Percentiles rank a stretch among this genome's conserved stretches.
These are phyloP conservation scores for Russula earlei DNA, from an alignment of 768 basidiomycete species.

Conservation along the genomic window DNA sequence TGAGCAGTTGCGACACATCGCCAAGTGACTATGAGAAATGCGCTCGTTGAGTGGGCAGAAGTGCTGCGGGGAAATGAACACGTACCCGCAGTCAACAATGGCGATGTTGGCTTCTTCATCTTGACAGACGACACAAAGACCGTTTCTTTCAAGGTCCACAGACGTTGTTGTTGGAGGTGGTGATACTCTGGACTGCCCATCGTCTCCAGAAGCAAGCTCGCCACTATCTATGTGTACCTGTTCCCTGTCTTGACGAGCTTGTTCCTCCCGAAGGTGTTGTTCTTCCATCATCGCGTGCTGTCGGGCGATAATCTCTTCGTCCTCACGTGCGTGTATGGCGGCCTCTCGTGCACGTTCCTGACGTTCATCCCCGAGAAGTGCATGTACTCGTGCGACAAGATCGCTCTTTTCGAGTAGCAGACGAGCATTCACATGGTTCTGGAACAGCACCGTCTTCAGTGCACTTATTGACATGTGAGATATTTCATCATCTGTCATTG, in stretches of 20 bases:
- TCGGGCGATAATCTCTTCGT: conserved; percentile 18
- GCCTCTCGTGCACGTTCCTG: conserved; percentile 42
- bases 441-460: conserved; percentile 73
- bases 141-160: conserved; percentile 49
- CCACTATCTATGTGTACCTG: background rate
- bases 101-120: conserved; percentile 93
- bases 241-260: conserved; percentile 21
- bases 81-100: conserved; percentile 89
- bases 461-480: conserved; percentile 51
- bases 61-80: conserved; percentile 14
- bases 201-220: background rate
- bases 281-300: conserved; percentile 23
- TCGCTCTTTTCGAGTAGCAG: conserved; percentile 80
- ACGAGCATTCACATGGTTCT: conserved; percentile 62
- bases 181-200: conserved; percentile 17
- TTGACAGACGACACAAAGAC: conserved; percentile 87
- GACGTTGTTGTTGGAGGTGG: conserved; percentile 22
- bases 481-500: conserved; percentile 49
- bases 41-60: background rate
- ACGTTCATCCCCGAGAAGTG: conserved; percentile 56
- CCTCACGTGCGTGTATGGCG: conserved; percentile 28
- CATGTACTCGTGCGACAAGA: conserved; percentile 60
- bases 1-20: conserved; percentile 70
- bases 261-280: conserved; percentile 23
- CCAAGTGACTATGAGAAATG: conserved; percentile 51